Base-by-base conservation (phyloP, 176 grass and related monocot genomes). In the Aegilops umbellulata region DNA sequence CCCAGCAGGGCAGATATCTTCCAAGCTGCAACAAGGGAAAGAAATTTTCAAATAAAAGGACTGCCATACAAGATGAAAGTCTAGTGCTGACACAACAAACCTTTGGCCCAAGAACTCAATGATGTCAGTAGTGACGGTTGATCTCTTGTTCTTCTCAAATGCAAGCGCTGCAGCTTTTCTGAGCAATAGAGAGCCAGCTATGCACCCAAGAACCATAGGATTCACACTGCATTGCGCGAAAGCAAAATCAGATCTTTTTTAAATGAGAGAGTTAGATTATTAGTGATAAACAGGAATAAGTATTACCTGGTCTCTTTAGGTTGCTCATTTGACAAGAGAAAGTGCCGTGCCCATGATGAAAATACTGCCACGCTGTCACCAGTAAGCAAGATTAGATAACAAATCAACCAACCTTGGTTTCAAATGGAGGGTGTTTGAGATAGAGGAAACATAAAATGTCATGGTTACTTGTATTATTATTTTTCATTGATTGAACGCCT, bases 51-150 rank as follows among this genome's bases (percentile, higher is more conserved):
- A 79, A 42, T 27, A 20, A 62, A 79, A 23, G 49, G 76, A 78
- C 34, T 41, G 29, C 19, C 49, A 29, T 31, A 10, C 6, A 76
- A 41, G 25, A 6, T 78, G 4, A 85, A 93, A 63, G 47, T 34
- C 2, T 17, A 25, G 63, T 84, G 60, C 41, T 63, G 17, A n/a
- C 10, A 16, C 12, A 77, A 67, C 64, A 35, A 2, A 88, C 87
- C 87, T 90, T 65, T 88, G 76, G 14, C 81, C 82, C 39, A 98
- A 84, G 47, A 69, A 94, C 81, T 92, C 92, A 20, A 95, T 92
- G 69, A 98, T 95, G 65, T 98, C 93, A 14, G 96, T 88, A 14
- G 92, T 95, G 6, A 98, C 78, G 15, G 92, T 98, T 53, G 93
- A 85, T 55, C 96, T 69, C 83, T 92, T 98, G 67, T 92, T 95